Percentiles rank a stretch among this genome's conserved stretches.
These are phyloP conservation scores for Remersonia thermophila DNA, from an alignment of 2,329 filamentous ascomycete species.

Conservation along the genomic window DNA sequence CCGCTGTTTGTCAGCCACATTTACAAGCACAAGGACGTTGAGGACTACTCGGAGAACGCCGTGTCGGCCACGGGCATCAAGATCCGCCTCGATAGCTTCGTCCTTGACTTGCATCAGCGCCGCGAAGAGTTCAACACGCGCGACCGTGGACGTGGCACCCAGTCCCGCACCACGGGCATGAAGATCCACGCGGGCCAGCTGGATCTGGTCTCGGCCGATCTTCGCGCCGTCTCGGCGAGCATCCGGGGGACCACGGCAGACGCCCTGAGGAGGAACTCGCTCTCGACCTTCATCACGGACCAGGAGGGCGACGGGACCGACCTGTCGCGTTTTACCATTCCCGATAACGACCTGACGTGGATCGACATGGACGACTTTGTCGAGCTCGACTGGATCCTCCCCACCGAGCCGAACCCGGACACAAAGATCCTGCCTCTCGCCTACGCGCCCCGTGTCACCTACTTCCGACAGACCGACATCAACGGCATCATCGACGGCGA, in stretches of 20 bases:
- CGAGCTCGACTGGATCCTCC: slow-evolving; percentile 90
- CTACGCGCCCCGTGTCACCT: slow-evolving; percentile 89
- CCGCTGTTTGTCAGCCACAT: slow-evolving; percentile 92
- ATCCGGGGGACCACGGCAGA: slow-evolving; percentile 71
- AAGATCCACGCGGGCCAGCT: slow-evolving; percentile 91
- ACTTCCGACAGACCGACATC: slow-evolving; percentile 94
- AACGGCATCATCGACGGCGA: slow-evolving; percentile 68
- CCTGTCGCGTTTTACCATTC: slow-evolving; percentile 84
- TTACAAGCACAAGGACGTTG: slow-evolving; percentile 94
- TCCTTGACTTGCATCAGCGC: slow-evolving; percentile 89
- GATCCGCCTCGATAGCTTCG: slow-evolving; percentile 89
- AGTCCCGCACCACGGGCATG: slow-evolving; percentile 79
- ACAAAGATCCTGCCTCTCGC: slow-evolving; percentile 90
- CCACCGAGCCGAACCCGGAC: slow-evolving; percentile 77
- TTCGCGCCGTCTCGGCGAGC: slow-evolving; percentile 83
- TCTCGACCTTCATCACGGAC: slow-evolving; percentile 39
- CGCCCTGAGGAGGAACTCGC: slow-evolving; percentile 52
- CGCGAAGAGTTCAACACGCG: slow-evolving; percentile 82
- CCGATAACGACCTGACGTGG: slow-evolving; percentile 91
- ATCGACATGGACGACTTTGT: slow-evolving; percentile 99
- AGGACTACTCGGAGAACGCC: slow-evolving; percentile 63
- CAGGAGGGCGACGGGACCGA: slow-evolving; percentile 49
- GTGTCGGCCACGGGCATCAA: slow-evolving; percentile 95
- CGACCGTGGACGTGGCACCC: slow-evolving; percentile 62
- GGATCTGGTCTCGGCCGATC: slow-evolving; percentile 81